Evolutionary conservation across 2,329 filamentous ascomycete genomes (phyloP).

Genomic region (Ilyonectria mors-panacis): DNA sequence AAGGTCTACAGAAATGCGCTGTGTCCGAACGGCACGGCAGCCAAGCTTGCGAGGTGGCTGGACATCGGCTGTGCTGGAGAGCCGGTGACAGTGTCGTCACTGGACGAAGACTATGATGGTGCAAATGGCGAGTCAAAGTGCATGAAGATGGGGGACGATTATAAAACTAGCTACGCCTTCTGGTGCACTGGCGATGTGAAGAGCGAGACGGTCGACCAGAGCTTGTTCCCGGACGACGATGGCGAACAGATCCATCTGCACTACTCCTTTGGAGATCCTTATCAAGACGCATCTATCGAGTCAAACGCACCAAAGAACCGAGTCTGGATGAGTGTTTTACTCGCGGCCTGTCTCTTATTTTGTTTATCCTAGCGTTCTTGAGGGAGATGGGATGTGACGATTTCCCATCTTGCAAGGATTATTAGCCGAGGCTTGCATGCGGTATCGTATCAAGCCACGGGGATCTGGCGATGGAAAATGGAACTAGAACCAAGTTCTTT

Average conservation of each 20-base stretch:
- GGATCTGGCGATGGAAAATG: background rate
- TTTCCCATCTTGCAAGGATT: background rate
- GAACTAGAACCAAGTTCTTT: background rate
- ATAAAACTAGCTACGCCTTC: slow-evolving; percentile 28
- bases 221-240: slow-evolving; percentile 18
- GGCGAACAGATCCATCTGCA: slow-evolving; percentile 3
- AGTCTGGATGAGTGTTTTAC: background rate
- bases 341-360: background rate
- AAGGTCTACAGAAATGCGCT: slow-evolving; percentile 31
- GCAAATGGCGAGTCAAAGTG: slow-evolving; percentile 9
- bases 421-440: background rate
- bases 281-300: background rate
- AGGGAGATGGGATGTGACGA: background rate
- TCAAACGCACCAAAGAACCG: background rate
- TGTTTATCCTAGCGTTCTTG: background rate
- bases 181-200: slow-evolving; percentile 24
- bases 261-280: slow-evolving; percentile 2
- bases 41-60: slow-evolving; percentile 22
- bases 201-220: background rate
- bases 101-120: slow-evolving; percentile 17
- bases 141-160: slow-evolving; percentile 28
- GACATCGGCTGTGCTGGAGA: slow-evolving; percentile 1
- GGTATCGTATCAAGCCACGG: background rate
- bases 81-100: slow-evolving; percentile 11
- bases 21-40: slow-evolving; percentile 27